Percentiles rank a stretch among this genome's conserved stretches.
These are phyloP conservation scores for Zopfia rhizophila DNA, from an alignment of 2,329 filamentous ascomycete species.

Conservation along the genomic window DNA sequence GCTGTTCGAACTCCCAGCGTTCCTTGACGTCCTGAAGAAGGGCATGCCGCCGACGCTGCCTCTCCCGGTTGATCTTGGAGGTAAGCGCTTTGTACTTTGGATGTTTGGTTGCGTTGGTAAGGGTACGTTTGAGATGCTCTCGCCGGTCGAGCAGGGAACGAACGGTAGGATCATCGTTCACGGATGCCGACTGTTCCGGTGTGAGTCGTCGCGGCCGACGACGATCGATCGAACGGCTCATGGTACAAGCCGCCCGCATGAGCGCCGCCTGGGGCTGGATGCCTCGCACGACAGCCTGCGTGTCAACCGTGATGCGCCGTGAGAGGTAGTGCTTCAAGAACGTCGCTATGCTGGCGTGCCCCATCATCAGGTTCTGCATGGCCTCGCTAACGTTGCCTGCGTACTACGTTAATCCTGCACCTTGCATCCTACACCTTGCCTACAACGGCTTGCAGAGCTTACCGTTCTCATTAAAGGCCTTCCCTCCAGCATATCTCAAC, in stretches of 20 bases:
- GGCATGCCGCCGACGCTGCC: constrained; percentile 14
- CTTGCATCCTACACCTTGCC: constrained; percentile 1
- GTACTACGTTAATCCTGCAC: constrained; percentile 16
- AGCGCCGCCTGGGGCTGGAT: constrained; percentile 22
- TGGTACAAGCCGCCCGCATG: constrained; percentile 29
- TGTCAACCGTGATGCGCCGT: constrained; percentile 23
- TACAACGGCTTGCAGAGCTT: constrained; percentile 26
- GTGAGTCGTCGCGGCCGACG: constrained; percentile 23
- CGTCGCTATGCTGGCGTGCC: constrained; percentile 24
- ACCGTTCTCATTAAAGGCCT: constrained; percentile 53
- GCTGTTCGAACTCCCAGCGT: constrained; percentile 19
- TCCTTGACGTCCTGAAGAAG: constrained; percentile 17
- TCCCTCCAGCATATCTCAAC: constrained; percentile 48
- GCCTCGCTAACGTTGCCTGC: constrained; percentile 40
- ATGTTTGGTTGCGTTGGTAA: constrained; percentile 24
- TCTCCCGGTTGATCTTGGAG: constrained; percentile 23
- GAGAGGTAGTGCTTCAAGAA: constrained; percentile 31
- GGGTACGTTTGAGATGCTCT: constrained; percentile 23
- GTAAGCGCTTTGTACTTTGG: constrained; percentile 26
- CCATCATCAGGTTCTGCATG: constrained; percentile 45
- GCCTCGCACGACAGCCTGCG: constrained; percentile 24
- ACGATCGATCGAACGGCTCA: constrained; percentile 27
- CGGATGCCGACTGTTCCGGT: constrained; percentile 23
- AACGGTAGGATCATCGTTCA: constrained; percentile 24
- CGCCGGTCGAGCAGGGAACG: constrained; percentile 16